Evolutionary conservation across 306 rosid genomes (phyloP), one percentile per base, ranked within the genome.

Genomic region (Cercis canadensis): DNA sequence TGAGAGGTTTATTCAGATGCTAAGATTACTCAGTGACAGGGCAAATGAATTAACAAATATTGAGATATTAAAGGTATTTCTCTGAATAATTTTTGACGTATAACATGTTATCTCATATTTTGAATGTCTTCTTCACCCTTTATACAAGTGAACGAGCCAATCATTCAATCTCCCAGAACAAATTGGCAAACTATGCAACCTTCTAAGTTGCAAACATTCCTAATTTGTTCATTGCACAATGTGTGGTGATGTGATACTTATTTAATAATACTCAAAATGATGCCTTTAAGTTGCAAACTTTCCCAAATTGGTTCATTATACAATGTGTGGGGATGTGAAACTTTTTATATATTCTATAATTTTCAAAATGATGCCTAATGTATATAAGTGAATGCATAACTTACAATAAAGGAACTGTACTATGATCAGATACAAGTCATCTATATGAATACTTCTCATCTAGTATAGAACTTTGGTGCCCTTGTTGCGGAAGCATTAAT

Each of bases 1-100:
- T 1, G 99, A 94, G 84, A 84, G 99, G 79, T 94, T 94, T 70
- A 92, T 84, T 84, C 99, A 91, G 88, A 89, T 94, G 96, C 99
- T 94, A 62, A 86, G 97, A 85, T 75, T 91, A 74, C 91, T 94
- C 34, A 90, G 99, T 47, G 99, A 94, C 82, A 87, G 96, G 73
- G 92, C 97, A 11, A 89, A 81, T 76, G 89, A 87, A 14, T 73
- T 94, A 73, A 90, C 99, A 15, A 94, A 94, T 72, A 89, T 94
- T 51, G 99, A 94, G 86, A 94, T 89, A 81, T 80, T 94, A 56
- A 94, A 91, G 97, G 97, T 94, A 87, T 49, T 77, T 82, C 45
- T 33, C 62, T 52, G 49, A 57, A 69, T 69, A 45, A 17, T 69
- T 57, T 47, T 61, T 65, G 50, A 8, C 82, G 74, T 51, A 60